Evolutionary conservation across 1,284 basidiomycete species (phyloP).

Genomic region (Marasmius oreades): DNA sequence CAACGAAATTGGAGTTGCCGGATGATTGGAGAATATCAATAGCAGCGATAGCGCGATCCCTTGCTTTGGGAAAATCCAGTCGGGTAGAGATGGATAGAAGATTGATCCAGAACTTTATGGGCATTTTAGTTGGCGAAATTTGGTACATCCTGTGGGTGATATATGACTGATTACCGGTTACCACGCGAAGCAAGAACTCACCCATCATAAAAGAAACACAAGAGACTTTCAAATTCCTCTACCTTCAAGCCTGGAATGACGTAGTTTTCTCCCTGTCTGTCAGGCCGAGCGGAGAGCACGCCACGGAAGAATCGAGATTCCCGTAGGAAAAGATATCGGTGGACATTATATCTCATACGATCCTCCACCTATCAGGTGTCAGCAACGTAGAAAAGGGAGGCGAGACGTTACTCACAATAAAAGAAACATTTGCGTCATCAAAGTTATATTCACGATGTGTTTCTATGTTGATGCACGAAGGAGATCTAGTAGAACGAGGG

Average conservation of each 20-base stretch:
- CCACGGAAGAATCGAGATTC: constrained; percentile 8
- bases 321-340: constrained; percentile 7
- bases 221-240: constrained; percentile 5
- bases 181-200: background rate
- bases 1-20: background rate
- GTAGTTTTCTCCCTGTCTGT: background rate
- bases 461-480: background rate
- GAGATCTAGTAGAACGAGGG: background rate
- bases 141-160: constrained; percentile 6
- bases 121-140: background rate
- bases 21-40: background rate
- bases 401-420: background rate
- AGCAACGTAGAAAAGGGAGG: background rate
- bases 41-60: constrained; percentile 6
- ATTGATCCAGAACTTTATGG: constrained; percentile 5
- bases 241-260: background rate
- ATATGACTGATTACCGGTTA: background rate
- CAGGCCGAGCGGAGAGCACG: background rate
- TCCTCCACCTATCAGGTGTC: constrained; percentile 6
- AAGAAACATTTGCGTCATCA: background rate
- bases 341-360: constrained; percentile 6
- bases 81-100: constrained; percentile 1
- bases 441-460: background rate
- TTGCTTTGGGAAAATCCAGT: constrained; percentile 8
- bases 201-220: constrained; percentile 12